Evolutionary conservation across 2,329 filamentous ascomycete genomes (phyloP).

Genomic region (Pseudocercospora fijiensis): DNA sequence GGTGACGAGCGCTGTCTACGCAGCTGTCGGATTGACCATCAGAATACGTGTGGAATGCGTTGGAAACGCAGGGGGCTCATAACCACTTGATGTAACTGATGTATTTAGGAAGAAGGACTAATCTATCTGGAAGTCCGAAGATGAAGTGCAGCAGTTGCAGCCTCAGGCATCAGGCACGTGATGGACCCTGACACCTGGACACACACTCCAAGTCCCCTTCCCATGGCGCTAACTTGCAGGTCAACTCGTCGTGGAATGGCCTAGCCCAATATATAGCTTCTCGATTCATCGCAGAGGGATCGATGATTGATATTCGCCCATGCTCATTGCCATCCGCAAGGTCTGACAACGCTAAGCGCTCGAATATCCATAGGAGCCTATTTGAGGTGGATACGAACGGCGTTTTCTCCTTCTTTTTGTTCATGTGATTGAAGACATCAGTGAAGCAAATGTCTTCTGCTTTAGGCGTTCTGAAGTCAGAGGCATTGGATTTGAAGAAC

Average conservation of each 20-base stretch:
- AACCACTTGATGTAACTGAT: too few species aligned
- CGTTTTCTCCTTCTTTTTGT: background rate
- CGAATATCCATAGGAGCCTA: constrained; percentile 17
- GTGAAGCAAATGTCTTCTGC: background rate
- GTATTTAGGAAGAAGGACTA: too few species aligned
- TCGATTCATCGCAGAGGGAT: constrained; percentile 11
- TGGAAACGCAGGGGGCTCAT: too few species aligned
- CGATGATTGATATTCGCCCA: constrained; percentile 20
- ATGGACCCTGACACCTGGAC: too few species aligned
- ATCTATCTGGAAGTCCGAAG: too few species aligned
- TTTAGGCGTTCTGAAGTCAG: background rate
- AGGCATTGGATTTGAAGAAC: background rate
- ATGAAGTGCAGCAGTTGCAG: too few species aligned
- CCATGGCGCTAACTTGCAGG: background rate
- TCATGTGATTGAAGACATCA: constrained; percentile 5
- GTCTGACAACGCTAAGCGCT: constrained; percentile 14
- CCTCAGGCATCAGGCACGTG: too few species aligned
- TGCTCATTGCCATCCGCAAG: background rate
- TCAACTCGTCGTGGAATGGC: constrained; percentile 14
- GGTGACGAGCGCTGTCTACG: too few species aligned
- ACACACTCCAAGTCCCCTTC: too few species aligned
- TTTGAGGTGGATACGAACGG: constrained; percentile 24
- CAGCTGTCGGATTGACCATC: too few species aligned
- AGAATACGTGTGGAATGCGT: too few species aligned
- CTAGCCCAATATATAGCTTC: constrained; percentile 9